phyloP scores from a whole-genome alignment of 345 rosid genomes.

The Eucalyptus fibrosa region DNA sequence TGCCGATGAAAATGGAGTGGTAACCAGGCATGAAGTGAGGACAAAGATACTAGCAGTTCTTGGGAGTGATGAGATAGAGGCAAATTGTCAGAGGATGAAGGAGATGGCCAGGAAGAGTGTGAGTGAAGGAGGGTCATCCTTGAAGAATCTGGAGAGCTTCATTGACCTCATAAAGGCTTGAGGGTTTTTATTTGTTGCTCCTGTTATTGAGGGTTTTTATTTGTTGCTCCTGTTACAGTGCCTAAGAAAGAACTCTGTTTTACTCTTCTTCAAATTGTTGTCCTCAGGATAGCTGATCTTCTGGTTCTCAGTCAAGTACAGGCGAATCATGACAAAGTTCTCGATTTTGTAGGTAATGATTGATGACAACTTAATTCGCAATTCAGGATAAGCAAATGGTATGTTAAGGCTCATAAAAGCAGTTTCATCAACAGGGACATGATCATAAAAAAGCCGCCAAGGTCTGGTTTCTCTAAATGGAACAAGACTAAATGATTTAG shows the following conservation, averaged over 20 bases:
- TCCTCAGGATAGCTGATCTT: neutral
- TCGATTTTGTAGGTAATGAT: no score
- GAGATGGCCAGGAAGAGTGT: neutral
- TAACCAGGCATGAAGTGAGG: neutral
- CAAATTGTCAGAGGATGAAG: neutral
- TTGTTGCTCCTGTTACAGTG: neutral
- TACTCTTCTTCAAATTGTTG: neutral
- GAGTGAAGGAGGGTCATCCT: neutral
- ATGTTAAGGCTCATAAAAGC: no score
- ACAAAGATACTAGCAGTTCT: neutral
- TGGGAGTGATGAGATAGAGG: neutral
- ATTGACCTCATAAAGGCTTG: neutral
- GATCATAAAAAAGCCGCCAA: neutral
- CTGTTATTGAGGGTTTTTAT: neutral
- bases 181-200: neutral
- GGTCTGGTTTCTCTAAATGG: neutral
- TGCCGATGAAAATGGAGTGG: neutral
- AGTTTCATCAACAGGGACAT: neutral
- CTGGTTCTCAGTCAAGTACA: neutral
- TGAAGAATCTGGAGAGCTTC: neutral
- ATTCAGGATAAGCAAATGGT: no score
- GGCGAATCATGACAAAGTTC: neutral
- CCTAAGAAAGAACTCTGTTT: neutral
- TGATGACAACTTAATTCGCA: no score
- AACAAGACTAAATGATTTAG: neutral